Percentiles rank a stretch among this genome's conserved stretches.
Evolutionary conservation across 768 basidiomycete species (phyloP).

Genomic region (Lactarius trivialis): DNA sequence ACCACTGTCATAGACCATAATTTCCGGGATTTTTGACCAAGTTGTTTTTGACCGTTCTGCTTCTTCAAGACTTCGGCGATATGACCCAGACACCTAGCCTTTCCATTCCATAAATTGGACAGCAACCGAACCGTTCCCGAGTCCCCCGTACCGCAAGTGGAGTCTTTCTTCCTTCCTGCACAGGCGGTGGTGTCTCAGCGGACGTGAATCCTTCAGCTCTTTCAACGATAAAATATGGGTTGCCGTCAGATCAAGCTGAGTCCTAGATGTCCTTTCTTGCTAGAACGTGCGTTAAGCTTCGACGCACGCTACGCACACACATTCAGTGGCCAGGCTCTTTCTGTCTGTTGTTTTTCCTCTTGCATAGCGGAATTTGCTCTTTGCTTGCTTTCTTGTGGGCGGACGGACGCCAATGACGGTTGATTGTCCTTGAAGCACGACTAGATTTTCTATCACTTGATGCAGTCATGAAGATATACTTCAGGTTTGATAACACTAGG

Average conservation of each 20-base stretch:
- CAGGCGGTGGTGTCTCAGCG: neutral
- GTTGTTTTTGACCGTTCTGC: neutral
- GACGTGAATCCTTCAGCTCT: neutral
- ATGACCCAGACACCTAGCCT: neutral
- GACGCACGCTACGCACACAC: neutral
- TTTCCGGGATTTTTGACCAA: conserved; percentile 13
- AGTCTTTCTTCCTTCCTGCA: neutral
- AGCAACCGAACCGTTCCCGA: neutral
- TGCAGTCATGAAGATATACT: conserved; percentile 1
- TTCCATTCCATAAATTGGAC: neutral
- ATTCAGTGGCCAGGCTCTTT: neutral
- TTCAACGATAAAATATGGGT: neutral
- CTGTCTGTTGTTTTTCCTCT: neutral
- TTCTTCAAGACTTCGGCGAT: neutral
- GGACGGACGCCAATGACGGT: neutral
- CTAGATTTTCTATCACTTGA: conserved; percentile 4
- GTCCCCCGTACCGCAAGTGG: neutral
- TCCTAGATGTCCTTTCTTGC: neutral
- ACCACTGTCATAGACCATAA: neutral
- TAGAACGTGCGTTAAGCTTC: neutral
- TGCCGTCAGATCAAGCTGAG: neutral
- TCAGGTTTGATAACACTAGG: conserved; percentile 15
- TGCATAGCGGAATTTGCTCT: neutral
- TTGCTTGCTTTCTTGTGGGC: neutral
- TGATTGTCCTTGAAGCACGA: conserved; percentile 7